Evolutionary conservation across 768 basidiomycete species (phyloP).

Genomic region (Mrakia hoshinonis): DNA sequence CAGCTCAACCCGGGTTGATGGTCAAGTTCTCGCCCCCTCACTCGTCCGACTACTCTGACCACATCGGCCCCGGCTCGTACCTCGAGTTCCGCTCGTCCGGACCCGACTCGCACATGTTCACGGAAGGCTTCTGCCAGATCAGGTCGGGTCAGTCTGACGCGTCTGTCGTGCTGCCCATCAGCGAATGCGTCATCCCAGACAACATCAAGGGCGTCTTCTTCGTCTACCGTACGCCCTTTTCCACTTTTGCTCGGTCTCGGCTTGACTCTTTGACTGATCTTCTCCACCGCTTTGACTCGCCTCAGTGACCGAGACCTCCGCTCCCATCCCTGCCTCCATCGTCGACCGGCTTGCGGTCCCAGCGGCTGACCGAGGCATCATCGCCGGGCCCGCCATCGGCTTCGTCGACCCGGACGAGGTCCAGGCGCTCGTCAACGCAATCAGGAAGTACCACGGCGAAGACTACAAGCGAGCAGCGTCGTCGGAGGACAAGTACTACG

Average conservation of each 20-base stretch:
- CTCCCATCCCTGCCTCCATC: neutral
- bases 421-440: neutral
- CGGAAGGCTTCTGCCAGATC: constrained; percentile 33
- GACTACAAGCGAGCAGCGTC: too few relatives aligned
- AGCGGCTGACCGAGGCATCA: neutral
- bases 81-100: constrained; percentile 27
- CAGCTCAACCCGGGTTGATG: constrained; percentile 29
- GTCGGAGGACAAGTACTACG: too few relatives aligned
- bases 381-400: neutral
- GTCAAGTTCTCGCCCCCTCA: constrained; percentile 25
- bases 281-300: too few relatives aligned
- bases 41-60: neutral
- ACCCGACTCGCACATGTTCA: constrained; percentile 11
- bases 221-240: constrained; percentile 3
- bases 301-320: neutral
- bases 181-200: constrained; percentile 32
- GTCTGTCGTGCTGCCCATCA: constrained; percentile 31
- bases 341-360: neutral
- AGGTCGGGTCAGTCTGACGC: constrained; percentile 31
- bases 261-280: neutral
- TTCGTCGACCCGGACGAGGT: neutral
- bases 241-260: neutral
- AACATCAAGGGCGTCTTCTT: constrained; percentile 15
- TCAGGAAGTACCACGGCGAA: neutral
- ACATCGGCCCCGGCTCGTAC: constrained; percentile 17